Conservation (phyloP, 2,329 filamentous ascomycete species). For the Cladobotryum mycophilum region DNA sequence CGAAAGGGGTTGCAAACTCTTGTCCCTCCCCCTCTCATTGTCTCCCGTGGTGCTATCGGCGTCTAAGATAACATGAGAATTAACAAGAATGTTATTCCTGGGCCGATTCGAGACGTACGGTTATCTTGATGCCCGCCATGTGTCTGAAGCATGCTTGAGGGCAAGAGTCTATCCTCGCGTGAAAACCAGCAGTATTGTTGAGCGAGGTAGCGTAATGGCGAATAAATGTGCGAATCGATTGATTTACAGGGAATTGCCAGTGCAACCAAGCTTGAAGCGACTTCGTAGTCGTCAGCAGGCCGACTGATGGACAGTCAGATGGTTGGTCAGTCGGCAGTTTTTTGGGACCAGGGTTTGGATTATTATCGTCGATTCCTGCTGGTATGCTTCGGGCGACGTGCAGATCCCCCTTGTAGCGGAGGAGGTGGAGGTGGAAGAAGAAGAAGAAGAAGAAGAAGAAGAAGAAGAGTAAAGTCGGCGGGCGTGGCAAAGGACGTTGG, state of each 20-base stretch:
- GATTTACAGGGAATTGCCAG: background rate
- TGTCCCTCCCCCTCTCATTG: conserved; percentile 37
- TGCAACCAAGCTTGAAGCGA: conserved; percentile 6
- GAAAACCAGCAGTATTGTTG: conserved; percentile 7
- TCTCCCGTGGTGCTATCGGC: conserved; percentile 27
- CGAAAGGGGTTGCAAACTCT: conserved; percentile 41
- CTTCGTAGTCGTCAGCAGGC: conserved; percentile 9
- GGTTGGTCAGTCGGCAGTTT: background rate
- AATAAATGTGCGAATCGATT: background rate
- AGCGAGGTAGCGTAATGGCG: background rate
- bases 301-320: background rate
- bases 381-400: background rate
- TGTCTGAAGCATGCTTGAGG: conserved; percentile 38
- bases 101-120: conserved; percentile 24
- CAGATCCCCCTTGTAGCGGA: conserved; percentile 6
- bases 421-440: background rate
- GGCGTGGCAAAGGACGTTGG: background rate
- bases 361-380: background rate
- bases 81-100: conserved; percentile 9
- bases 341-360: background rate
- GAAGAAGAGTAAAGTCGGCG: background rate
- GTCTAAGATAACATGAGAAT: conserved; percentile 23
- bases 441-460: background rate
- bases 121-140: conserved; percentile 37
- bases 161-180: conserved; percentile 15